Evolutionary conservation across 176 grass and related monocot species (phyloP).

Genomic region (Stipa capillata): DNA sequence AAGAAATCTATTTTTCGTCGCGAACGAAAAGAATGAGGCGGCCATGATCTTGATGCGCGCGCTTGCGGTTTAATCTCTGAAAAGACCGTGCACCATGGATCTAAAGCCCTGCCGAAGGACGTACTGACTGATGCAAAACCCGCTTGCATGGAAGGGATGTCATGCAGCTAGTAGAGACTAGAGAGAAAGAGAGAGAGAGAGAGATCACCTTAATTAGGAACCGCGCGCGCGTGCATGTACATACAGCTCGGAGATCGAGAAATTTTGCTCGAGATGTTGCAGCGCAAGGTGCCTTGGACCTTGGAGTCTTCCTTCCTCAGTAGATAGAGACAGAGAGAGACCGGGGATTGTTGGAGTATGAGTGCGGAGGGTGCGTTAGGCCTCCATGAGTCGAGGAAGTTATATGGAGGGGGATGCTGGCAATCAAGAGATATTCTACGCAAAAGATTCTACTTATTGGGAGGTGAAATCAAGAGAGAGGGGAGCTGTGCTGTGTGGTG

Average conservation of each 20-base stretch:
- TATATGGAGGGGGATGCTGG: constrained; percentile 39
- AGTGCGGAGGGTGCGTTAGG: not conserved
- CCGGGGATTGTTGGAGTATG: not conserved
- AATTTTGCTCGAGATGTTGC: not conserved
- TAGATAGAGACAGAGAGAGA: not conserved
- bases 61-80: not conserved
- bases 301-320: not conserved
- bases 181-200: too few relatives aligned
- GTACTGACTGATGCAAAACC: too few relatives aligned
- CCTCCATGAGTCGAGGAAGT: constrained; percentile 26
- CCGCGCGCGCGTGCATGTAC: not conserved
- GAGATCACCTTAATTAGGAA: constrained; percentile 20
- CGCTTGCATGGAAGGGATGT: not conserved
- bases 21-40: not conserved
- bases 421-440: constrained; percentile 38
- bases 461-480: constrained; percentile 16
- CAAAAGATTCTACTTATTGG: constrained; percentile 37
- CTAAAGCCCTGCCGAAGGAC: not conserved
- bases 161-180: not conserved
- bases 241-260: not conserved
- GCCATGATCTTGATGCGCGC: not conserved
- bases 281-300: not conserved
- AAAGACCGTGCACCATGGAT: not conserved
- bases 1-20: not conserved
- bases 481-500: too few relatives aligned